Percentiles rank a stretch among this genome's conserved stretches.
Evolutionary conservation across 2,329 filamentous ascomycete genomes (phyloP).

Genomic region (Pestalotiopsis sp.): DNA sequence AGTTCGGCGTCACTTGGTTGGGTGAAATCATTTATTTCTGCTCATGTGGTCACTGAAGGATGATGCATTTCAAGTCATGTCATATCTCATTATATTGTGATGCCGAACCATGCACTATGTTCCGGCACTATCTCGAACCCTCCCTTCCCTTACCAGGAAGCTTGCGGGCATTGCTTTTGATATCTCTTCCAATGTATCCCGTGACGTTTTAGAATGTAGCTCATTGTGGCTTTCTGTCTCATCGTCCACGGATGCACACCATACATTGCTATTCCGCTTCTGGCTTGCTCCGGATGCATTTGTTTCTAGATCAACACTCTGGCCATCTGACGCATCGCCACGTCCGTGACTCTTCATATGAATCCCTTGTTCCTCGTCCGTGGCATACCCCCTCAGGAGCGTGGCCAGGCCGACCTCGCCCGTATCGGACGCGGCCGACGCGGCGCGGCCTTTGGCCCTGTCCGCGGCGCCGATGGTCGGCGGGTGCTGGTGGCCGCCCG

Average conservation of each 20-base stretch:
- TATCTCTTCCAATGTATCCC: not conserved
- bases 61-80: not conserved
- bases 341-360: not conserved
- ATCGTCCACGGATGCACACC: not conserved
- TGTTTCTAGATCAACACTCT: not conserved
- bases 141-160: not conserved
- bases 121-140: not conserved
- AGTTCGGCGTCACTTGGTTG: too few relatives aligned
- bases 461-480: slow-evolving; percentile 6
- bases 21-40: too few relatives aligned
- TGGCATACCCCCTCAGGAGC: not conserved
- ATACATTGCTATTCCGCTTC: not conserved
- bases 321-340: not conserved
- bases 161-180: not conserved
- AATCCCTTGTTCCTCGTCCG: not conserved
- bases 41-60: too few relatives aligned
- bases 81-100: not conserved
- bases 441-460: slow-evolving; percentile 2
- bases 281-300: not conserved
- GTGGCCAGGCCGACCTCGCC: not conserved
- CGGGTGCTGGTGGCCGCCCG: not conserved
- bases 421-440: not conserved
- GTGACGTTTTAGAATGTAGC: not conserved
- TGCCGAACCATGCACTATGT: not conserved
- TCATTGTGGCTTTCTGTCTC: not conserved